Conservation (phyloP, 345 rosid genomes). For the Erodium maritimum region DNA sequence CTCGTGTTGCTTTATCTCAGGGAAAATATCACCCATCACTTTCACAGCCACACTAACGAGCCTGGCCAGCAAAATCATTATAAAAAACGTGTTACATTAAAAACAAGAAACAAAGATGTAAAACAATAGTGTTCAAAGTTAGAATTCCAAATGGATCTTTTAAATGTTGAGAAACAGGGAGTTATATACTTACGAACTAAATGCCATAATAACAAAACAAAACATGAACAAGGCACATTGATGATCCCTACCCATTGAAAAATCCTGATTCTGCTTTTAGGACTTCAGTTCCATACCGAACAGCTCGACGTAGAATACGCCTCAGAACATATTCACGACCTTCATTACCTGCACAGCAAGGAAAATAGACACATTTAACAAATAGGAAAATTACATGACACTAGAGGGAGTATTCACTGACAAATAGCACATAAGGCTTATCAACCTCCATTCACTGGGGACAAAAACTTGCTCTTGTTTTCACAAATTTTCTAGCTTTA, state of each 20-base stretch:
- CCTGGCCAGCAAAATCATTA: constrained; percentile 26
- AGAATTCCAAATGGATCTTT: not conserved
- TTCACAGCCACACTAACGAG: constrained; percentile 63
- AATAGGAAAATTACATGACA: not conserved
- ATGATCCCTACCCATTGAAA: constrained; percentile 60
- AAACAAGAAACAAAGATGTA: not conserved
- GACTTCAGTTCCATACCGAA: constrained; percentile 85
- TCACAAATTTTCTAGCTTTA: not conserved
- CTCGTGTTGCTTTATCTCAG: constrained; percentile 77
- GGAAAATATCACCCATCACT: constrained; percentile 75
- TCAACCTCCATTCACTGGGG: not conserved
- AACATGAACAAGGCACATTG: not conserved
- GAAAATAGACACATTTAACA: not conserved
- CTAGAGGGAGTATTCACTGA: not conserved
- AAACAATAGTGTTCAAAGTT: not conserved
- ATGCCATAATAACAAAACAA: not conserved
- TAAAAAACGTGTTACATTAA: not conserved
- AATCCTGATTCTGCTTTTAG: constrained; percentile 85
- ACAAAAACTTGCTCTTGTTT: not conserved
- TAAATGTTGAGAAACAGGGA: not conserved
- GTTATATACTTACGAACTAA: not conserved
- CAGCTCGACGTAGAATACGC: constrained; percentile 97
- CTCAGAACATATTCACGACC: constrained; percentile 95
- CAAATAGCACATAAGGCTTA: not conserved
- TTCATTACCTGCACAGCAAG: constrained; percentile 53